A percentile compares a stretch with the other conserved stretches of the same genome.
These are phyloP conservation scores for Aspergillus arachidicola DNA, from an alignment of 2,329 filamentous ascomycete genomes.

Conservation along the genomic window DNA sequence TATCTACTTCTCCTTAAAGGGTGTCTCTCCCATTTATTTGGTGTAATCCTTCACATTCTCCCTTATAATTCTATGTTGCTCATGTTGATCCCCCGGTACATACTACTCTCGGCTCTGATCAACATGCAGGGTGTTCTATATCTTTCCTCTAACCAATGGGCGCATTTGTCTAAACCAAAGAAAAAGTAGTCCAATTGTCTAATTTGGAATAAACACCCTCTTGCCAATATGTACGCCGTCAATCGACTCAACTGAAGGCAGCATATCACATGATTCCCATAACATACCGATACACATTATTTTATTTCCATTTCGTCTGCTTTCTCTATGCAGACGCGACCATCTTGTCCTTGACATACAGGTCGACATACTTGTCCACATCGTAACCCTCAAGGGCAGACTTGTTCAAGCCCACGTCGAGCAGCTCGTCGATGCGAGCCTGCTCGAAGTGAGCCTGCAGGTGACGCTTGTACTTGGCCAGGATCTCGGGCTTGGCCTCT, in stretches of 20 bases:
- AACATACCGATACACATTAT: slow-evolving; percentile 6
- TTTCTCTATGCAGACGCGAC: slow-evolving; percentile 29
- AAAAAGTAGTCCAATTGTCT: background rate
- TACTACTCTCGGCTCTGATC: no score
- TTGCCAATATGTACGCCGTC: slow-evolving; percentile 1
- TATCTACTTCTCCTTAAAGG: no score
- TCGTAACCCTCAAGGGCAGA: slow-evolving; percentile 76
- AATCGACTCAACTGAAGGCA: background rate
- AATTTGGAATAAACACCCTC: background rate
- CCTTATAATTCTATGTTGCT: no score
- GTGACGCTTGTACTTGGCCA: slow-evolving; percentile 94
- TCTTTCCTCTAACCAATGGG: no score
- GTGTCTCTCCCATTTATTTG: no score
- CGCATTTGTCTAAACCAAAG: background rate
- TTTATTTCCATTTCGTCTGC: background rate
- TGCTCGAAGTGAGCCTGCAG: slow-evolving; percentile 79
- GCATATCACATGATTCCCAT: background rate
- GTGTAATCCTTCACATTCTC: no score
- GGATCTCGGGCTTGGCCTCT: slow-evolving; percentile 96
- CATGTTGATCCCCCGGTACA: no score
- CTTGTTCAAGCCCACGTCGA: slow-evolving; percentile 75
- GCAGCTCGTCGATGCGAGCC: slow-evolving; percentile 76
- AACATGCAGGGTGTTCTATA: no score
- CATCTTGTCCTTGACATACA: slow-evolving; percentile 66
- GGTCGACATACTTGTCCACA: slow-evolving; percentile 90